phyloP scores from a whole-genome alignment of 305 asterid species.

The Fraxinus xanthoxyloides region DNA sequence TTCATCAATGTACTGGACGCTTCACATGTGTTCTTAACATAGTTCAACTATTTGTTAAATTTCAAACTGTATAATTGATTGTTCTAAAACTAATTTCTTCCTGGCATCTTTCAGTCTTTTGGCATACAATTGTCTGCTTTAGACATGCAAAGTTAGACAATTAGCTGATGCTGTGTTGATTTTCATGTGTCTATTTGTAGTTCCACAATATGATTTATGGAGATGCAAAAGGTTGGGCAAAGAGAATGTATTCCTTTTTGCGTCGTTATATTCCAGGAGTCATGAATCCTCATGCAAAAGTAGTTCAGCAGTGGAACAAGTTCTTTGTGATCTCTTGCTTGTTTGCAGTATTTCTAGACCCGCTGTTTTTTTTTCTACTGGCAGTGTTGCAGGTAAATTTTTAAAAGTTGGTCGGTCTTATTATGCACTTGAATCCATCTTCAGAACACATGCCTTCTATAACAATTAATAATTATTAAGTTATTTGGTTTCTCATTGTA shows the following conservation, averaged over 20 bases:
- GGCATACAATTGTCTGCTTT: background rate
- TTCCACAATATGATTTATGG: conserved; percentile 60
- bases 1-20: background rate
- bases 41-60: background rate
- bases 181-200: conserved; percentile 37
- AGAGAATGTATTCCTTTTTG: conserved; percentile 42
- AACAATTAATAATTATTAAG: background rate
- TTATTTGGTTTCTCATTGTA: background rate
- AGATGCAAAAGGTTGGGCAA: conserved; percentile 71
- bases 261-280: conserved; percentile 22
- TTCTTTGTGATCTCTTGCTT: conserved; percentile 66
- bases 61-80: background rate
- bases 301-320: conserved; percentile 25
- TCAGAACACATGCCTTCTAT: background rate
- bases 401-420: background rate
- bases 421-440: background rate
- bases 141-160: background rate
- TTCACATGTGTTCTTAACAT: background rate
- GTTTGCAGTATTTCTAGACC: conserved; percentile 72
- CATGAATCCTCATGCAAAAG: background rate
- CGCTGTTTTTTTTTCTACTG: conserved; percentile 73
- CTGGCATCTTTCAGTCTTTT: background rate
- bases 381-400: conserved; percentile 52
- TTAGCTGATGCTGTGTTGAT: conserved; percentile 5
- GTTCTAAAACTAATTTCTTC: background rate